Conservation (phyloP, 305 asterid species). For the Withania somnifera region DNA sequence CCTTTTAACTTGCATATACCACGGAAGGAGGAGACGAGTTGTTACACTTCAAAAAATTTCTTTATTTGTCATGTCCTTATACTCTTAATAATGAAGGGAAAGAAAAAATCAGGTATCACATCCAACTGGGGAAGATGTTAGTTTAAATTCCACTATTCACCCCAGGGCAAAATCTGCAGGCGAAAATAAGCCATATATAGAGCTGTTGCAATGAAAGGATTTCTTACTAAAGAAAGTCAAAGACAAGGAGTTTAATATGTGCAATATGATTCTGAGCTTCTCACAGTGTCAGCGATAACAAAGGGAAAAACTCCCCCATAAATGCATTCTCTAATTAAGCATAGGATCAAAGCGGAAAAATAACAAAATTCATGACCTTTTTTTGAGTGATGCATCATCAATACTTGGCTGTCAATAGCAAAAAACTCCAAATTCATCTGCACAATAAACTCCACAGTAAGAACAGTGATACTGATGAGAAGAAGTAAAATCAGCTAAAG, state of each 20-base stretch:
- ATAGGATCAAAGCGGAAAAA: background rate
- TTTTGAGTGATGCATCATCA: conserved; percentile 13
- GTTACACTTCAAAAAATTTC: background rate
- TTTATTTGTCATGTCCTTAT: background rate
- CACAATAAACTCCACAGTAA: conserved; percentile 27
- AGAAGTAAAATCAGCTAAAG: conserved; percentile 9
- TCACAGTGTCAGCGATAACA: background rate
- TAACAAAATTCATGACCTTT: background rate
- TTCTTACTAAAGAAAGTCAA: background rate
- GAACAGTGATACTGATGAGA: conserved; percentile 11
- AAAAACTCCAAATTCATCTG: conserved; percentile 99
- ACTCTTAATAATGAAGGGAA: background rate
- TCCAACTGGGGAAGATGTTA: background rate
- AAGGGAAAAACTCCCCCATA: background rate
- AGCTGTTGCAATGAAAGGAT: background rate
- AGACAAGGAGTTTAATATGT: background rate
- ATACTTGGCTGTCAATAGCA: conserved; percentile 93
- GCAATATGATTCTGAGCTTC: background rate
- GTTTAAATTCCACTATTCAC: background rate
- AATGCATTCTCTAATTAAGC: background rate
- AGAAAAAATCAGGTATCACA: background rate
- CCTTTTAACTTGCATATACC: background rate
- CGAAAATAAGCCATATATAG: background rate
- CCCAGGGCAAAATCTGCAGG: background rate
- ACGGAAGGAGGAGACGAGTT: background rate